phyloP scores from a whole-genome alignment of 768 basidiomycete genomes.

The Gymnopilus junonius region DNA sequence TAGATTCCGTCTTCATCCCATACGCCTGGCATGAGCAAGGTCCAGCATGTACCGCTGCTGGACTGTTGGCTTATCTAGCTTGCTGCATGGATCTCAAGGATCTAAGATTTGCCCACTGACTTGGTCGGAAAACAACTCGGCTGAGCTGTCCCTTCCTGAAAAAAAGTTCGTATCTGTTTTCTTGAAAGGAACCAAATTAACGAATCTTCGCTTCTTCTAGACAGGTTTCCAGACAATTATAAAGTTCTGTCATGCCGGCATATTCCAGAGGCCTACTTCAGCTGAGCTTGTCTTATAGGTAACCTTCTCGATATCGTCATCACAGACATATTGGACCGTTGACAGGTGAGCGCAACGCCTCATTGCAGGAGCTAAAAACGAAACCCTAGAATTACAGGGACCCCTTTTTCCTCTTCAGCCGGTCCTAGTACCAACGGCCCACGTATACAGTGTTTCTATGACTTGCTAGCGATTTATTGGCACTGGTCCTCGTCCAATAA shows the following conservation, averaged over 20 bases:
- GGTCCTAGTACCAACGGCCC: not conserved
- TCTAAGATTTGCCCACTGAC: not conserved
- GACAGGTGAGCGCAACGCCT: slow-evolving; percentile 2
- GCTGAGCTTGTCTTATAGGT: not conserved
- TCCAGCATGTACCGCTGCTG: not conserved
- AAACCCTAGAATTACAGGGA: slow-evolving; percentile 9
- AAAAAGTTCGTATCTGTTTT: not conserved
- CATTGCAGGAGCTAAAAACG: not conserved
- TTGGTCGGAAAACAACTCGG: not conserved
- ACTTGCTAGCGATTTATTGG: not conserved
- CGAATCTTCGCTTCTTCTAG: not conserved
- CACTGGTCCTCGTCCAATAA: not conserved
- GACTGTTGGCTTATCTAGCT: not conserved
- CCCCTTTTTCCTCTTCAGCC: not conserved
- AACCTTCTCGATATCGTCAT: not conserved
- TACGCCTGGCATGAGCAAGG: not conserved
- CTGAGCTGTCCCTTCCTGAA: not conserved
- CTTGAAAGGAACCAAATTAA: not conserved
- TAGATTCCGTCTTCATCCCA: not conserved
- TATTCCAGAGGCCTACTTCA: not conserved
- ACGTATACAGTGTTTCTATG: not conserved
- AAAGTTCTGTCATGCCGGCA: slow-evolving; percentile 1
- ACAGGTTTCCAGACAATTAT: not conserved
- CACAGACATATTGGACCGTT: not conserved
- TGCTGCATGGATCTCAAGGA: not conserved